Evolutionary conservation across 306 rosid species (phyloP).

Genomic region (cucumber (Cucumis sativus)): DNA sequence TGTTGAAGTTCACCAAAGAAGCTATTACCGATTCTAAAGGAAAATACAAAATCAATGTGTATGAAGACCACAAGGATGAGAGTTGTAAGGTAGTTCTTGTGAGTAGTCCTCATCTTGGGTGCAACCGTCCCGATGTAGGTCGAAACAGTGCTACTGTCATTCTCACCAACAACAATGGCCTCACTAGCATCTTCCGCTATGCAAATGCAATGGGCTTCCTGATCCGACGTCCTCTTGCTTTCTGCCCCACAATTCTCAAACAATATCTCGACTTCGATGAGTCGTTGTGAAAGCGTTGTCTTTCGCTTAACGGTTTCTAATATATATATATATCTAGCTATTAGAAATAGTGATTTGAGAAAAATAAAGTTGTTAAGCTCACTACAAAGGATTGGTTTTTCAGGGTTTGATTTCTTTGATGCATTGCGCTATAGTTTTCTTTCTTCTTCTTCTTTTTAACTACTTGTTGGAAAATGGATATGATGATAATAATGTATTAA

Average conservation of each 20-base stretch:
- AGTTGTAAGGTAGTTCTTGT: conserved; percentile 31
- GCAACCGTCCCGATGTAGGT: conserved; percentile 30
- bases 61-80: conserved; percentile 44
- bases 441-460: not conserved
- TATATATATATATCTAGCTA: not conserved
- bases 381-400: not conserved
- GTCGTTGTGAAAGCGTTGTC: not conserved
- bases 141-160: conserved; percentile 38
- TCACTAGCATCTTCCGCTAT: conserved; percentile 23
- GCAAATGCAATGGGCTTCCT: conserved; percentile 61
- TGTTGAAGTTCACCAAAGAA: conserved; percentile 19
- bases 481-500: too few relatives aligned
- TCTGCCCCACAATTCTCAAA: conserved; percentile 27
- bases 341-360: not conserved
- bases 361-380: not conserved
- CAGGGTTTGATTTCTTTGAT: not conserved
- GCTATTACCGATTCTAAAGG: conserved; percentile 36
- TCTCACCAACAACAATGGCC: conserved; percentile 44
- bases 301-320: not conserved
- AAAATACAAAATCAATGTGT: conserved; percentile 29
- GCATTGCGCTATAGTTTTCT: not conserved
- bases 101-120: conserved; percentile 31
- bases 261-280: conserved; percentile 21
- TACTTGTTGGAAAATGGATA: too few relatives aligned
- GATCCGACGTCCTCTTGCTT: conserved; percentile 26